phyloP scores from a whole-genome alignment of 495 filamentous ascomycete genomes.

The Penicillium coprophilum region DNA sequence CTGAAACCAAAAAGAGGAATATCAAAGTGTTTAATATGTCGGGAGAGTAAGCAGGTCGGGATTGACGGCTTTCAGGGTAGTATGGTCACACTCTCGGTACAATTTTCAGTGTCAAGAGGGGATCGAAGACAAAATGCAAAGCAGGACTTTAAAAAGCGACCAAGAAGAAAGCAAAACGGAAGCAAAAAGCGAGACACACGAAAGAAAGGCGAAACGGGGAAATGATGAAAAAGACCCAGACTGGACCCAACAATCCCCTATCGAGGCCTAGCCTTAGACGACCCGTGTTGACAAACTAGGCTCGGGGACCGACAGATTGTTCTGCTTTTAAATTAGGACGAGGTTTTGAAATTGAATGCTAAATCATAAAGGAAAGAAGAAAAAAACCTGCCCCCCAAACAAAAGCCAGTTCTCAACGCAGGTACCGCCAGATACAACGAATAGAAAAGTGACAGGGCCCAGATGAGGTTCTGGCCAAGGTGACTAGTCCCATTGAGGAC shows the following conservation, averaged over 20 bases:
- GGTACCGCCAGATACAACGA: conserved; percentile 24
- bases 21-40: conserved; percentile 7
- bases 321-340: background rate
- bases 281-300: conserved; percentile 30
- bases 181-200: conserved; percentile 5
- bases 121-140: background rate
- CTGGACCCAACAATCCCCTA: conserved; percentile 27
- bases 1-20: background rate
- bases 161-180: background rate
- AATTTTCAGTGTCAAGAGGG: background rate
- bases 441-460: conserved; percentile 11
- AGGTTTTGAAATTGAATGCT: background rate
- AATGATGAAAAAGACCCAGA: conserved; percentile 23
- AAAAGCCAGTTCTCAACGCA: background rate
- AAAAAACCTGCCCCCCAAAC: background rate
- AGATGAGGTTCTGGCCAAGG: conserved; percentile 17
- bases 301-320: conserved; percentile 7
- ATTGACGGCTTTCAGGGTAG: background rate
- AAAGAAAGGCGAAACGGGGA: conserved; percentile 18
- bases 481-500: conserved; percentile 4
- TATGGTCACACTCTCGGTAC: conserved; percentile 1
- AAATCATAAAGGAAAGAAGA: background rate
- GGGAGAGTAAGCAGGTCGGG: conserved; percentile 11
- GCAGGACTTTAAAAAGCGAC: background rate
- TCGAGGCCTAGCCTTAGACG: conserved; percentile 28